phyloP scores from a whole-genome alignment of 306 rosid genomes.

The Begonia peltatifolia region DNA sequence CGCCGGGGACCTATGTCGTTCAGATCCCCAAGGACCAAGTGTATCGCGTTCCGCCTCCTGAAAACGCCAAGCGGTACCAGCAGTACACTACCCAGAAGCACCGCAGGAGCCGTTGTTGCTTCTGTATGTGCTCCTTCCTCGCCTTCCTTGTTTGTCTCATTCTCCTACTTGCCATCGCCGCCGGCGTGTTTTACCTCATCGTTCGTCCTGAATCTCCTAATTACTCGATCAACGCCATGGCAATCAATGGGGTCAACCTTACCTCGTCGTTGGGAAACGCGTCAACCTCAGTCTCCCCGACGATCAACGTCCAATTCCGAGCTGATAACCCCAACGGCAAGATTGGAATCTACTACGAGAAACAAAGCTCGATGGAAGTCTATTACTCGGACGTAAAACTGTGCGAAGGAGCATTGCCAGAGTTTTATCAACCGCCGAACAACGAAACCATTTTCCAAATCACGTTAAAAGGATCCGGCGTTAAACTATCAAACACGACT shows the following conservation, averaged over 20 bases:
- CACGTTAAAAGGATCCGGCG: conserved; percentile 26
- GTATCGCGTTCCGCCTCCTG: conserved; percentile 74
- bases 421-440: conserved; percentile 48
- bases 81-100: conserved; percentile 19
- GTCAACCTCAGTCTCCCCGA: conserved; percentile 25
- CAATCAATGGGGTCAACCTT: conserved; percentile 33
- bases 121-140: conserved; percentile 32
- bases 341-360: conserved; percentile 54
- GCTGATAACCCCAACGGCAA: conserved; percentile 52
- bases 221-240: conserved; percentile 28
- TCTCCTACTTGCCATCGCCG: conserved; percentile 24
- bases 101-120: conserved; percentile 19
- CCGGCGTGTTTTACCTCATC: conserved; percentile 44
- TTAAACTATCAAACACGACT: conserved; percentile 17
- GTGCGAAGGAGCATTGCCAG: conserved; percentile 45
- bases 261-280: conserved; percentile 10
- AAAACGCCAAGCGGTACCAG: conserved; percentile 37
- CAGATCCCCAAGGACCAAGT: conserved; percentile 63
- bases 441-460: conserved; percentile 40
- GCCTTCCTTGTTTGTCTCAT: conserved; percentile 16
- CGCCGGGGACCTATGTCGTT: conserved; percentile 49
- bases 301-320: conserved; percentile 25
- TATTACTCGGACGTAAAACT: conserved; percentile 23
- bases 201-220: conserved; percentile 40
- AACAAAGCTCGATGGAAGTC: conserved; percentile 31